Base-by-base conservation (phyloP, 2,329 filamentous ascomycete genomes). In the Tolypocladium ophioglossoides region DNA sequence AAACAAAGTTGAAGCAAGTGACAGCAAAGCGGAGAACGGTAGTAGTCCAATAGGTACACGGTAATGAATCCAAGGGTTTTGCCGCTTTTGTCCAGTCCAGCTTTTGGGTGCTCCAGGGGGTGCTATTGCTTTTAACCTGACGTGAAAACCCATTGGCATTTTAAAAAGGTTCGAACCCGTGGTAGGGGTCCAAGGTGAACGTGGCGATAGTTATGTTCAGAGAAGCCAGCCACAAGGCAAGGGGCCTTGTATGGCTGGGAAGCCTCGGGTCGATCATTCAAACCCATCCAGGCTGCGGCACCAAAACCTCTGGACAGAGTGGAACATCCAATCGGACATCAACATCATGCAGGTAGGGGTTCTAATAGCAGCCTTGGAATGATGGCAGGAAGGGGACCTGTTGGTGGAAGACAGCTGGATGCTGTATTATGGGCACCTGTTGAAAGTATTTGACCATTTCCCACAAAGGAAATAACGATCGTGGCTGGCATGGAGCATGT, bases 361-460 rank as follows among this genome's bases (percentile, higher is more conserved):
- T 48, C 32, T 37, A 70, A 46, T 77, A 80, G 66, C 77, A 80
- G 55, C 76, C 75, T 65, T 77, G 78, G 54, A 79, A 73, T 56
- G 77, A 73, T 51, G 73, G 68, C 61, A 81, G 73, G 52, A 80
- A 69, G 37, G 76, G 73, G 55, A 79, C 73, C 66, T 78, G 78
- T 48, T 77, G 74, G 56, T 79, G 77, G 55, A 80, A 79, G 27
- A 75, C 72, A 50, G 74, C 68, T 55, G 76, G 72, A 54, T 78
- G 73, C 58, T 78, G 77, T 40, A 77, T 69, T 50, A 72, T 71
- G 27, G 75, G 73, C 51, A 70, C 67, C 56, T 76, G 74, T 63
- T 76, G 76, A 56, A 75, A 74, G 65, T 79, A 78, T 67, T 76
- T 75, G 54, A 79, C 71, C 63, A 79, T 68, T 56, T 78, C 77